These are phyloP conservation scores for Penicillium canariense DNA, from an alignment of 495 filamentous ascomycete genomes.

Conservation along the genomic window DNA sequence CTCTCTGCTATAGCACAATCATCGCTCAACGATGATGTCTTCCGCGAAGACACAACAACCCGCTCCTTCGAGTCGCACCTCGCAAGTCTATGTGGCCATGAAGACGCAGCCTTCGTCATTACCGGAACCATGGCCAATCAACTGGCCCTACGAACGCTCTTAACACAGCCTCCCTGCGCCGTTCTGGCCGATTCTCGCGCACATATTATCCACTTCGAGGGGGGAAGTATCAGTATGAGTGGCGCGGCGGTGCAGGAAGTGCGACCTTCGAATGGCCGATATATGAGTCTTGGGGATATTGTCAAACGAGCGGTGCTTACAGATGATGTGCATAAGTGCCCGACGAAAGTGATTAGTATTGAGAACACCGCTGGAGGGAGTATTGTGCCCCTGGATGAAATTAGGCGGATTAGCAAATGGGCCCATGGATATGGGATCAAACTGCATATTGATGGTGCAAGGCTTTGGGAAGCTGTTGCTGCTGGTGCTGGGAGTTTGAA, in stretches of 20 bases:
- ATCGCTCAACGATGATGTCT: background rate
- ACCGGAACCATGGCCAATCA: conserved; percentile 4
- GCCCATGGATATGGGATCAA: background rate
- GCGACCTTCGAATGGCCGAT: background rate
- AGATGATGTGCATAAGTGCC: background rate
- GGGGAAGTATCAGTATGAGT: background rate
- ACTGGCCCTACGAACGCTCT: background rate
- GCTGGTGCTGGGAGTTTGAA: background rate
- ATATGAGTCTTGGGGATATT: background rate
- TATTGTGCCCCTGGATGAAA: background rate
- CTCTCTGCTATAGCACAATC: background rate
- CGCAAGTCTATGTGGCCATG: background rate
- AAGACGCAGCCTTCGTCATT: background rate
- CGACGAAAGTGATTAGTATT: background rate
- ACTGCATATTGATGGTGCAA: background rate
- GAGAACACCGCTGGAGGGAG: background rate
- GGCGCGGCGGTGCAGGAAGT: background rate
- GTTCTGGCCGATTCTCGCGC: background rate
- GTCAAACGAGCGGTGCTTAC: background rate
- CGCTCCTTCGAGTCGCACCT: background rate
- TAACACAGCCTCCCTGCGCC: background rate
- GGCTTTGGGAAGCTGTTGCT: background rate
- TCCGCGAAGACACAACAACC: background rate
- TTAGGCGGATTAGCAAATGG: background rate
- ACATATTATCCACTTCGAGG: background rate